Conservation (phyloP, 106 monocot species). For the Dendrobium huoshanense region DNA sequence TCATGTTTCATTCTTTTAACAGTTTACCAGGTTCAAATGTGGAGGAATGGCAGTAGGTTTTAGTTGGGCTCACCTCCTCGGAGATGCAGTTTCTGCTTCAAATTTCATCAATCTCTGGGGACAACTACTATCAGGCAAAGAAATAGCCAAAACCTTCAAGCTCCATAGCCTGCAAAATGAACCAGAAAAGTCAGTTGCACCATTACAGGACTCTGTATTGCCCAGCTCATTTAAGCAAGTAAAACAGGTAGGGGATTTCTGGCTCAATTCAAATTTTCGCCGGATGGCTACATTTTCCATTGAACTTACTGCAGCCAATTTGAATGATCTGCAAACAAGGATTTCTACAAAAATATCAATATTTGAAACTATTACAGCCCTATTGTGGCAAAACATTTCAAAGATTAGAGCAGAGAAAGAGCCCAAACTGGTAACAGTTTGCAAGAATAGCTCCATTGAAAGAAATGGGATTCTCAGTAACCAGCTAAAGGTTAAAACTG, state of each 20-base stretch:
- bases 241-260: conserved; percentile 33
- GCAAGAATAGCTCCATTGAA: conserved; percentile 19
- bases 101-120: conserved; percentile 52
- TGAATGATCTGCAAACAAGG: conserved; percentile 26
- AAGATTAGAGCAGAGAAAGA: conserved; percentile 38
- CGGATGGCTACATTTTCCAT: conserved; percentile 56
- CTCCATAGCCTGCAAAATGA: conserved; percentile 3
- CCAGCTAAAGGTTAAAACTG: conserved; percentile 25
- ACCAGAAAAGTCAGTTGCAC: neutral
- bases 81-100: conserved; percentile 50
- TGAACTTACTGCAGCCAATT: conserved; percentile 24
- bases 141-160: conserved; percentile 6
- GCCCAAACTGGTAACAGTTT: conserved; percentile 46
- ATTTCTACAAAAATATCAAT: conserved; percentile 3
- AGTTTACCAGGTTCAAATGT: conserved; percentile 79
- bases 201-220: neutral
- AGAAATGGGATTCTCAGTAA: conserved; percentile 31
- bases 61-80: conserved; percentile 82
- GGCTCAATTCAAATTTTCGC: conserved; percentile 29
- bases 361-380: conserved; percentile 53
- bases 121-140: conserved; percentile 25
- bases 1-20: neutral
- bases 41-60: conserved; percentile 77
- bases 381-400: conserved; percentile 61
- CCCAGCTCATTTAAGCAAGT: conserved; percentile 50